Base-by-base conservation (phyloP, 306 rosid species). In the Ziziphus jujuba region DNA sequence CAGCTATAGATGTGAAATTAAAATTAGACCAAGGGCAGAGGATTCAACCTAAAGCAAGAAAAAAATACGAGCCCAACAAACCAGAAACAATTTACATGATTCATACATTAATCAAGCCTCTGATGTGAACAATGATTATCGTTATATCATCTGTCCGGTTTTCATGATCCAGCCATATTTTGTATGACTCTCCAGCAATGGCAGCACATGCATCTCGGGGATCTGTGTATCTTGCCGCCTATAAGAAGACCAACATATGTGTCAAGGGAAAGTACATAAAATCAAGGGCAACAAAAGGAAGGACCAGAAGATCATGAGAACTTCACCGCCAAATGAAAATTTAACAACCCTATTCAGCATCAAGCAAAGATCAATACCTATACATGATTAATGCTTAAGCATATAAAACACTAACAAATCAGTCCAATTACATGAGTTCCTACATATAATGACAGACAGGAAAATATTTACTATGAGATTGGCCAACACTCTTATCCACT, bases 191-290 rank as follows among this genome's bases (percentile, higher is more conserved):
- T 77, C 96, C 99, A 66, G 96, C 92, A 71, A 95, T 90, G 61
- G 96, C 89, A 59, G 96, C 85, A 75, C 99, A 95, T n/a, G 97
- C 99, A 77, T 95, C 99, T 22, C 97, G 95, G 24, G 99, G 95
- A 87, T 95, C 99, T 40, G 87, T 3, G 81, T 88, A 87, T 76
- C 84, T 87, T 72, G 95, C 87, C 15, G 84, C 99, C 99, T 95
- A 80, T 69, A 75, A 34, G 68, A 77, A 47, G 53, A 75, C 70
- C 70, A 45, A 61, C 19, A 58, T 23, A 78, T 17, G 58, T 60
- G 57, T 82, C n/a, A 72, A 59, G 73, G 66, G 49, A 34, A 40
- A 63, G n/a, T 40, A 60, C 17, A 50, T 43, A 59, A 69, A 22
- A 35, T 59, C 61, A 61, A 59, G 61, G 21, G 19, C 25, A 25